These are phyloP conservation scores for Nicotiana tomentosiformis DNA, from an alignment of 257 asterid genomes.

Conservation along the genomic window DNA sequence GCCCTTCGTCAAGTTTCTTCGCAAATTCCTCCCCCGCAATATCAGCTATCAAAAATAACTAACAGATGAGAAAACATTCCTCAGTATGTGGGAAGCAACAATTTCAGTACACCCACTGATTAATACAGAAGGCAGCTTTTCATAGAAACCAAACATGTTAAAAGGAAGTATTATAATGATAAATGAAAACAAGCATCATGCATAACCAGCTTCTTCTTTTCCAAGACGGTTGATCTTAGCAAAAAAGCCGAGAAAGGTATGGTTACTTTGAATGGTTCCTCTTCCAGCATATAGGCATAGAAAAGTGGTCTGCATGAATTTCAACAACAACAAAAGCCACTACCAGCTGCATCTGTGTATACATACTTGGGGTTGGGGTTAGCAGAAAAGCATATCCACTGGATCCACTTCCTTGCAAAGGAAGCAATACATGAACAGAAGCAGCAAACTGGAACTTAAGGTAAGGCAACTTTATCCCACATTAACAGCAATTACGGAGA, in stretches of 20 bases:
- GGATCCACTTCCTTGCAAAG: neutral
- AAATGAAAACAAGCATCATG: neutral
- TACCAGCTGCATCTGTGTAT: neutral
- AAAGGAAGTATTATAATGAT: neutral
- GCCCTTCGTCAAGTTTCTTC: conserved; percentile 76
- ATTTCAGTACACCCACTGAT: neutral
- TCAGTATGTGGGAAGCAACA: conserved; percentile 12
- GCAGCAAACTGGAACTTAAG: neutral
- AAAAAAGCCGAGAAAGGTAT: neutral
- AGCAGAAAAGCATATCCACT: neutral
- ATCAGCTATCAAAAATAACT: conserved; percentile 47
- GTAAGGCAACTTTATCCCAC: neutral
- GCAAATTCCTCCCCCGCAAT: conserved; percentile 73
- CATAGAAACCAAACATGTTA: neutral
- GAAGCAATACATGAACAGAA: neutral
- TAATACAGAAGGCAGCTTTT: neutral
- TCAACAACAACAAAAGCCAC: neutral
- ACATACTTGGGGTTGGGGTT: neutral
- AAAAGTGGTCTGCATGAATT: neutral
- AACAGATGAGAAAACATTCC: conserved; percentile 16
- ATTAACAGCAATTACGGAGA: neutral
- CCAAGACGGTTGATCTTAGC: neutral
- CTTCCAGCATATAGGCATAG: neutral
- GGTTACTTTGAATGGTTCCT: neutral
- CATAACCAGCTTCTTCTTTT: neutral